Evolutionary conservation across 2,329 filamentous ascomycete species (phyloP).

Genomic region (Ophiostoma piceae): DNA sequence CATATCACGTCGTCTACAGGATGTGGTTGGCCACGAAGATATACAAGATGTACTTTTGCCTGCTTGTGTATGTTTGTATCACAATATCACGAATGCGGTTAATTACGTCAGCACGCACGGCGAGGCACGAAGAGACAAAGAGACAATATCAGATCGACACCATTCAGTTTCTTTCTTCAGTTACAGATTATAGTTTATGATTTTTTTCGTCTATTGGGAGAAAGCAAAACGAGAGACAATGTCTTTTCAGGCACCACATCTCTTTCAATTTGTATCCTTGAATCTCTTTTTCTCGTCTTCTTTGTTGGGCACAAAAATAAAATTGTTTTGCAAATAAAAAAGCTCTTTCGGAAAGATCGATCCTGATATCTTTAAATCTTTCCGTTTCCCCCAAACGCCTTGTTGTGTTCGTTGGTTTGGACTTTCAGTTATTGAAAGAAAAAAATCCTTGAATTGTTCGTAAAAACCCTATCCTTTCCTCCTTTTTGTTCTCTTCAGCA

Average conservation of each 20-base stretch:
- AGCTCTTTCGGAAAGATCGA: slow-evolving; percentile 14
- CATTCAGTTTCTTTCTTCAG: neutral
- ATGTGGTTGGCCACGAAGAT: neutral
- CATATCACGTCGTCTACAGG: neutral
- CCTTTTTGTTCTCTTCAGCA: neutral
- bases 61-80: neutral
- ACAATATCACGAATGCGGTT: slow-evolving; percentile 1
- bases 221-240: slow-evolving; percentile 2
- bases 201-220: slow-evolving; percentile 10
- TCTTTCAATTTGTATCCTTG: neutral
- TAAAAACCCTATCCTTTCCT: slow-evolving; percentile 16
- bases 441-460: slow-evolving; percentile 14
- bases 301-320: slow-evolving; percentile 15
- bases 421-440: slow-evolving; percentile 15
- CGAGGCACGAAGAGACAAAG: neutral
- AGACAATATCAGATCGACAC: neutral
- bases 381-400: slow-evolving; percentile 22
- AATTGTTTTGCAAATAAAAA: slow-evolving; percentile 15
- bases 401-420: slow-evolving; percentile 16
- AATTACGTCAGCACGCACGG: neutral
- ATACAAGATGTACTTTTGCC: too few relatives aligned
- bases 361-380: neutral
- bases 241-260: neutral
- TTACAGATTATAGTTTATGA: neutral
- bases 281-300: neutral